Percentiles rank a stretch among this genome's conserved stretches.
phyloP scores from a whole-genome alignment of 2,329 filamentous ascomycete species.

The Hypoxylon sp. region DNA sequence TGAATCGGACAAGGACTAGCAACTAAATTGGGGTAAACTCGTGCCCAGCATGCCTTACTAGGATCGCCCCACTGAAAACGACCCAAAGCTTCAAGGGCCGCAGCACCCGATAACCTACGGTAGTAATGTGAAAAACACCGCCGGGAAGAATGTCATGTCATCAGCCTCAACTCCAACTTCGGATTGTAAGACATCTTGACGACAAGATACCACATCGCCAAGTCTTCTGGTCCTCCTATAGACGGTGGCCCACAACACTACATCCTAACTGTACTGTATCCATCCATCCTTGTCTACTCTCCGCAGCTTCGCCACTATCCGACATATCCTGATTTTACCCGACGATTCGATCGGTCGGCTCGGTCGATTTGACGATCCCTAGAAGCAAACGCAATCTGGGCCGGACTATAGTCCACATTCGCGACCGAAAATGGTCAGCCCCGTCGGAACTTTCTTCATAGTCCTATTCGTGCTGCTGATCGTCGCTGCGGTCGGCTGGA shows the following conservation, averaged over 20 bases:
- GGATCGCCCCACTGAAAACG: constrained; percentile 18
- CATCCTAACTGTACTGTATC: not conserved
- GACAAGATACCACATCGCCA: constrained; percentile 26
- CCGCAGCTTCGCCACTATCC: constrained; percentile 26
- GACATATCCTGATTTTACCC: constrained; percentile 14
- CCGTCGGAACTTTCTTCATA: constrained; percentile 79
- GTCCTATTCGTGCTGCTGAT: constrained; percentile 76
- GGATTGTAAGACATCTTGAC: constrained; percentile 45
- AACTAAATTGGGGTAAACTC: constrained; percentile 34
- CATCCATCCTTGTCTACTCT: constrained; percentile 6
- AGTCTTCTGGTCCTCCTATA: constrained; percentile 44
- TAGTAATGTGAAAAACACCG: constrained; percentile 10
- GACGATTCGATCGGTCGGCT: constrained; percentile 14
- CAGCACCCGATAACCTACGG: constrained; percentile 23
- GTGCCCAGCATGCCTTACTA: constrained; percentile 4
- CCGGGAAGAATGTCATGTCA: constrained; percentile 37
- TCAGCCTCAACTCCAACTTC: constrained; percentile 49
- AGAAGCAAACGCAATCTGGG: constrained; percentile 9
- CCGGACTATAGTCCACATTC: constrained; percentile 22
- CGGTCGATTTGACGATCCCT: constrained; percentile 22
- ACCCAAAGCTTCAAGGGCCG: constrained; percentile 31
- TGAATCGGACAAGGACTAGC: constrained; percentile 35
- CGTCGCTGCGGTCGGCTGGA: constrained; percentile 73
- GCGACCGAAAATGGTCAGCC: constrained; percentile 62
- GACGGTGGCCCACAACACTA: constrained; percentile 8